Evolutionary conservation across 805 yeast species (phyloP).

Genomic region (Yamadazyma ubonensis): DNA sequence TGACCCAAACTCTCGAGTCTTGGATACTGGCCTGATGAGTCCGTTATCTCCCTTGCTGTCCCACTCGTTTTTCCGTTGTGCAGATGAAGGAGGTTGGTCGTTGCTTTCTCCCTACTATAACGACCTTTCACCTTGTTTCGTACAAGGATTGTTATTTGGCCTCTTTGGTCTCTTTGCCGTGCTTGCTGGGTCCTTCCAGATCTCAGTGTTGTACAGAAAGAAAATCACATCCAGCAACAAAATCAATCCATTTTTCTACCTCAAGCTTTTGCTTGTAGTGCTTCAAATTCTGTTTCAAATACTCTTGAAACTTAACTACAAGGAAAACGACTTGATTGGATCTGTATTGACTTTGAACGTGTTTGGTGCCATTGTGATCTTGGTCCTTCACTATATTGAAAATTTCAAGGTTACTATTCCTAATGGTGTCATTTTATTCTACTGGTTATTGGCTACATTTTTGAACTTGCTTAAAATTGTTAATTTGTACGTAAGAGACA

Average conservation of each 20-base stretch:
- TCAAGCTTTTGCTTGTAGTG: constrained; percentile 40
- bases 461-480: constrained; percentile 47
- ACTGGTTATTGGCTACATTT: constrained; percentile 64
- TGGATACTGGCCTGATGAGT: too few relatives aligned
- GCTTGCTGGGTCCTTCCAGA: constrained; percentile 39
- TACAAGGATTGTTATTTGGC: constrained; percentile 51
- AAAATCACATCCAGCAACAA: constrained; percentile 28
- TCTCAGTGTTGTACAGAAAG: constrained; percentile 28
- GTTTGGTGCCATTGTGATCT: constrained; percentile 49
- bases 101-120: constrained; percentile 40
- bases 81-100: constrained; percentile 43
- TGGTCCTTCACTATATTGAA: constrained; percentile 67
- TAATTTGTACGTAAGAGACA: constrained; percentile 39
- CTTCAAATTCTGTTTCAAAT: constrained; percentile 40
- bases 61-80: constrained; percentile 14
- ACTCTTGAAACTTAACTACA: constrained; percentile 17
- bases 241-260: constrained; percentile 38
- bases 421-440: constrained; percentile 64
- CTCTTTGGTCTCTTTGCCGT: constrained; percentile 43
- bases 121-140: constrained; percentile 61
- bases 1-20: too few relatives aligned
- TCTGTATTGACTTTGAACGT: constrained; percentile 28
- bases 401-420: constrained; percentile 65
- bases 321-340: constrained; percentile 24
- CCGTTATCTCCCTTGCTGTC: neutral